These are phyloP conservation scores for Bipolaris bicolor DNA, from an alignment of 2,329 filamentous ascomycete species.

Conservation along the genomic window DNA sequence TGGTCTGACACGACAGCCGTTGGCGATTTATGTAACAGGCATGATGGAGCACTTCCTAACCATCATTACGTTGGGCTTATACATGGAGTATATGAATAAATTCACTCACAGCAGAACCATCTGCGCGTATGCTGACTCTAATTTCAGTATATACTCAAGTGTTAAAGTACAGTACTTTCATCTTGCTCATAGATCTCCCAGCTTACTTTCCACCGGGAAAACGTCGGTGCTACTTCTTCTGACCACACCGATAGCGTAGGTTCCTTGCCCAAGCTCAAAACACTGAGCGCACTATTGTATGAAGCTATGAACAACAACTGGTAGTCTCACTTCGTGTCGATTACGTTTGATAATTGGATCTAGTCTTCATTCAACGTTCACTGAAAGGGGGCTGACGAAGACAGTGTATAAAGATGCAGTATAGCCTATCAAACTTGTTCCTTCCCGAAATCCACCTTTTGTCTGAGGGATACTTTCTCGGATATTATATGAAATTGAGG, in stretches of 20 bases:
- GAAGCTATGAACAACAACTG: too few relatives aligned
- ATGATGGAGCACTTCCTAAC: not conserved
- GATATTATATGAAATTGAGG: too few relatives aligned
- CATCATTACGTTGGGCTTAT: not conserved
- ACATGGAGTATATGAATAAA: too few relatives aligned
- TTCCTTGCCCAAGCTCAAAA: not conserved
- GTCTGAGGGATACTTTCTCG: too few relatives aligned
- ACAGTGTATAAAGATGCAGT: not conserved
- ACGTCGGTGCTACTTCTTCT: not conserved
- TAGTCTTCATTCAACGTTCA: not conserved
- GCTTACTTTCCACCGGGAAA: not conserved
- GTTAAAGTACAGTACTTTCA: not conserved
- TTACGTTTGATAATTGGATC: not conserved
- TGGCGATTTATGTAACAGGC: constrained; percentile 2
- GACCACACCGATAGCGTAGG: not conserved
- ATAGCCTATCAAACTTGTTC: not conserved
- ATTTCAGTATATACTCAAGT: too few relatives aligned
- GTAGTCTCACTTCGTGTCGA: too few relatives aligned
- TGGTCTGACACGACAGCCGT: constrained; percentile 17
- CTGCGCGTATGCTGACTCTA: not conserved
- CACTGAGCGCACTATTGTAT: too few relatives aligned
- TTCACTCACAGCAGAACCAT: not conserved
- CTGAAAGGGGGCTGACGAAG: not conserved
- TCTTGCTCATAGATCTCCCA: too few relatives aligned
- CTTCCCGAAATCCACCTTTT: not conserved